phyloP scores from a whole-genome alignment of 2,329 filamentous ascomycete species.

The Neoscytalidium dimidiatum region DNA sequence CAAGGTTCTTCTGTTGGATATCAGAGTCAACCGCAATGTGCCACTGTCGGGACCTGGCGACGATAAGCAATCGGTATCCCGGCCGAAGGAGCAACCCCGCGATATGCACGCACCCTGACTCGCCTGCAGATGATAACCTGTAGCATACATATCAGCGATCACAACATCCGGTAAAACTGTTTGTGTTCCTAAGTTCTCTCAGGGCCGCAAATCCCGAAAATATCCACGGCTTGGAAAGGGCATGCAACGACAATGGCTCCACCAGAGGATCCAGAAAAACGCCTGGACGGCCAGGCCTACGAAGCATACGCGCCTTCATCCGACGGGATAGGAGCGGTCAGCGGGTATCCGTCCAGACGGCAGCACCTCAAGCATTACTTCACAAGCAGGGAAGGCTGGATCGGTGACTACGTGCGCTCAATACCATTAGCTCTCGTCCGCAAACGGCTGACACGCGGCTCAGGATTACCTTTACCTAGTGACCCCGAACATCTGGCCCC shows the following conservation, averaged over 20 bases:
- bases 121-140: background rate
- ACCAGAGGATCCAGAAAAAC: background rate
- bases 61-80: background rate
- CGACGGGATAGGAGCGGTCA: background rate
- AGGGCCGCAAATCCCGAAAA: background rate
- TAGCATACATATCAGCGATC: background rate
- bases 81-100: background rate
- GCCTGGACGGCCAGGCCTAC: background rate
- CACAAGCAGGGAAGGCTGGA: constrained; percentile 35
- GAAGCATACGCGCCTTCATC: background rate
- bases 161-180: background rate
- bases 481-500: constrained; percentile 28
- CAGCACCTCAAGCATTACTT: background rate
- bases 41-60: background rate
- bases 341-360: background rate
- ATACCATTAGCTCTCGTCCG: background rate
- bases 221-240: background rate
- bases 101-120: background rate
- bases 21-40: background rate
- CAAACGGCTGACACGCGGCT: background rate
- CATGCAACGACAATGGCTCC: background rate
- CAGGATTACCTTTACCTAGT: constrained; percentile 40
- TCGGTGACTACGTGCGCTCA: constrained; percentile 41
- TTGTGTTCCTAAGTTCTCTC: background rate
- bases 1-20: too few relatives aligned